Evolutionary conservation across 441 rosid species (phyloP).

Genomic region (Erodium texanum): DNA sequence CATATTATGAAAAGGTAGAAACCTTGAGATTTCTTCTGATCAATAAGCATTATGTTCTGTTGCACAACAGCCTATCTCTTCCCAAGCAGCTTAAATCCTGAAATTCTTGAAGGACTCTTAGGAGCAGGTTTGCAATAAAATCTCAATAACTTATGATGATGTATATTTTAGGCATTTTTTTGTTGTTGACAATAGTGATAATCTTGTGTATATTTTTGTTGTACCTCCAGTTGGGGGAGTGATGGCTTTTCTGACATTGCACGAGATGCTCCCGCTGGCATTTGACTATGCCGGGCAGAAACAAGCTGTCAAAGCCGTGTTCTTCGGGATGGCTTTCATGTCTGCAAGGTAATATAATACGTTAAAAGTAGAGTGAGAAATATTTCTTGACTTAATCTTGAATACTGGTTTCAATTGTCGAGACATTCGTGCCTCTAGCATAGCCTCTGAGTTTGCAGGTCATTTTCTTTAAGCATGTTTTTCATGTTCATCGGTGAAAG

Average conservation of each 20-base stretch:
- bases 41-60: slow-evolving; percentile 4
- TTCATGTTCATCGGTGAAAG: no score
- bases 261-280: slow-evolving; percentile 97
- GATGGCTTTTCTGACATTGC: slow-evolving; percentile 97
- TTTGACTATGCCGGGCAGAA: slow-evolving; percentile 98
- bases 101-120: slow-evolving; percentile 86
- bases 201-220: slow-evolving; percentile 4
- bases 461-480: neutral
- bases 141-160: slow-evolving; percentile 9
- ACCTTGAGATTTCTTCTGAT: neutral
- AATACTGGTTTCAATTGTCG: neutral
- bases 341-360: slow-evolving; percentile 68
- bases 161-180: neutral
- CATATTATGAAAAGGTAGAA: no score
- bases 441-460: neutral
- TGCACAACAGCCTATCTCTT: slow-evolving; percentile 73
- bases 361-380: neutral
- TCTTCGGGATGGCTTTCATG: slow-evolving; percentile 98
- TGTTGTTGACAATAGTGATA: neutral
- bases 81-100: slow-evolving; percentile 89
- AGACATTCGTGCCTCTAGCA: neutral
- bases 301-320: slow-evolving; percentile 95
- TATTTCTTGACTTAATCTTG: neutral
- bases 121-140: slow-evolving; percentile 56
- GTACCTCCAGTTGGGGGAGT: slow-evolving; percentile 83